Base-by-base conservation (phyloP, 305 asterid species). In the Lippia alba region DNA sequence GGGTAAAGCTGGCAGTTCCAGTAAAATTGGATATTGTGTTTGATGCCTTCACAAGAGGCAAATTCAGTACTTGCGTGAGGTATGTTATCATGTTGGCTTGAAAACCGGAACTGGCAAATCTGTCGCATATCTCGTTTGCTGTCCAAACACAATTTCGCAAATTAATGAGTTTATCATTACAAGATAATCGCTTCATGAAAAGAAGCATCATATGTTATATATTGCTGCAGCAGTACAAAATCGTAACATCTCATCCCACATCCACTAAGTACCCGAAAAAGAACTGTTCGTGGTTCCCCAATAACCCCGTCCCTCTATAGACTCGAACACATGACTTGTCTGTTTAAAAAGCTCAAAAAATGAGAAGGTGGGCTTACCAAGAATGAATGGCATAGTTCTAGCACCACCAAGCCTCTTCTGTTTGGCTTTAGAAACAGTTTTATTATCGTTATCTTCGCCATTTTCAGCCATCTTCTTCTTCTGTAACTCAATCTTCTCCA, bases 21-120 rank as follows among this genome's bases (percentile, higher is more conserved):
- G 84, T 83, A 46, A 89, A 91, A 77, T 83, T 86, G 53, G 91
- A 68, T 65, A 91, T 70, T 18, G 84, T 87, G 80, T 91, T 87
- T 30, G 97, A 83, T 2, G 97, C 97, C 80, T 83, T 77, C 9
- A 86, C 93, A 59, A 86, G 83, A 18, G 97, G 97, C 82, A 91
- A 66, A 63, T 91, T 87, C 53, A 89, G 83, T 40, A 80, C 87
- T 30, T 80, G 82, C 12, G 96, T 91, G 1, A 91, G 86, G 78
- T 91, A 89, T 50, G 95, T 83, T 59, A 91, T 87, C 91, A 91
- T 74, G 86, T 91, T 91, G 41, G 91, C 85, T 57, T 87, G 84
- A 64, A 89, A 89, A 53, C 96, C 95, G 30, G 86, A 78, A 6
- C 83, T 82, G 2, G 94, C 95, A 64, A 91, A 89, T 73, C 86